Percentiles rank a stretch among this genome's conserved stretches.
Conservation (phyloP, 768 basidiomycete genomes). For the Pleurotus tuoliensis region DNA sequence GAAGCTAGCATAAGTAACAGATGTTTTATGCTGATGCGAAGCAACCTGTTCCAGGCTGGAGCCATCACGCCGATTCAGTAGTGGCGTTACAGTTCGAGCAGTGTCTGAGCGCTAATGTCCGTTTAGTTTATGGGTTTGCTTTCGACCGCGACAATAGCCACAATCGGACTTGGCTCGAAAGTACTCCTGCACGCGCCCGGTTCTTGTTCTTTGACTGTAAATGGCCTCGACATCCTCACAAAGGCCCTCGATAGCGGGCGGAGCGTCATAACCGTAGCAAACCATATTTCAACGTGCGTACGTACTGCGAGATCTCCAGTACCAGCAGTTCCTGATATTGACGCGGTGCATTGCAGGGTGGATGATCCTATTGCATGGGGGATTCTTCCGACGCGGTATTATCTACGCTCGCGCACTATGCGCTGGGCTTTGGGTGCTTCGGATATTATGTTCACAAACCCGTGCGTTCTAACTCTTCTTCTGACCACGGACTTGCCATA, state of each 20-base stretch:
- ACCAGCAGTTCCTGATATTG: slow-evolving; percentile 8
- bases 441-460: slow-evolving; percentile 93
- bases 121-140: slow-evolving; percentile 33
- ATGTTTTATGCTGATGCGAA: no score
- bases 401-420: slow-evolving; percentile 53
- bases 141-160: slow-evolving; percentile 57
- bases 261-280: slow-evolving; percentile 82
- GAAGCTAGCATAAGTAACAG: no score
- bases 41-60: no score
- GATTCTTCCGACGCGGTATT: slow-evolving; percentile 62
- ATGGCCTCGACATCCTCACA: slow-evolving; percentile 62
- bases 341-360: slow-evolving; percentile 68
- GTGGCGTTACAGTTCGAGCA: no score
- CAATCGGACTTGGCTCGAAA: slow-evolving; percentile 77
- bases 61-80: no score
- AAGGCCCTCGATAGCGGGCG: slow-evolving; percentile 61
- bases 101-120: no score
- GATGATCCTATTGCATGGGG: slow-evolving; percentile 92
- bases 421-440: slow-evolving; percentile 92
- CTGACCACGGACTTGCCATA: background rate
- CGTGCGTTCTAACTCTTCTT: slow-evolving; percentile 41
- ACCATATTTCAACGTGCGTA: slow-evolving; percentile 89
- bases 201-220: slow-evolving; percentile 64
- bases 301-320: slow-evolving; percentile 6
- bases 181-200: slow-evolving; percentile 60